phyloP scores from a whole-genome alignment of 768 basidiomycete genomes.

The Coprinellus micaceus region DNA sequence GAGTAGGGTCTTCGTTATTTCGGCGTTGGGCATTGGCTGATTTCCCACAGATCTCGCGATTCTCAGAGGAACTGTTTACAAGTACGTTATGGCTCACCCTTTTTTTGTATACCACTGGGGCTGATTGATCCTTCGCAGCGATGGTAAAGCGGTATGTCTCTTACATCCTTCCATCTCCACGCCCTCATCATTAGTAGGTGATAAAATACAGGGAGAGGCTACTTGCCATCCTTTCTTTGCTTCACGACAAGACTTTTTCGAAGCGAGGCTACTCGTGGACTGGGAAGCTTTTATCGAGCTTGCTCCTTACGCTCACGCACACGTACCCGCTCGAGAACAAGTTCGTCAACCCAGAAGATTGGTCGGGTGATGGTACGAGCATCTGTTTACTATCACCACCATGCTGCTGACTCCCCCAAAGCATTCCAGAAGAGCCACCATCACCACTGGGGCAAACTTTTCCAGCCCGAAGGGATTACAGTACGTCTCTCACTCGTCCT shows the following conservation, averaged over 20 bases:
- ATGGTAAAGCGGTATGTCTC: conserved; percentile 56
- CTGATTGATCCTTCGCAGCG: conserved; percentile 27
- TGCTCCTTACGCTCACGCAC: conserved; percentile 71
- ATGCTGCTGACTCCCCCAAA: neutral
- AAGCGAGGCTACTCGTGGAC: conserved; percentile 83
- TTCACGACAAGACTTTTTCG: conserved; percentile 69
- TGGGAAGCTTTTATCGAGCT: conserved; percentile 70
- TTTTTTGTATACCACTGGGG: conserved; percentile 3
- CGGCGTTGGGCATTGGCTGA: too few relatives aligned
- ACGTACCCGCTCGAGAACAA: conserved; percentile 79
- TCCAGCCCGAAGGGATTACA: conserved; percentile 63
- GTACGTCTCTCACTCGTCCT: conserved; percentile 31
- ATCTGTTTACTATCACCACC: conserved; percentile 6
- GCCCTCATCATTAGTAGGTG: conserved; percentile 37
- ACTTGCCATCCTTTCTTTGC: conserved; percentile 53
- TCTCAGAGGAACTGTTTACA: conserved; percentile 74
- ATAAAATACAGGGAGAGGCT: conserved; percentile 62
- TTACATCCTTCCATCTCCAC: neutral
- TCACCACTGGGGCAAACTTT: conserved; percentile 77
- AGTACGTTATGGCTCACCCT: conserved; percentile 40
- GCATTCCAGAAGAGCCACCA: conserved; percentile 71
- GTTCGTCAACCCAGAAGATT: conserved; percentile 76
- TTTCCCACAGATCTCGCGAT: conserved; percentile 77
- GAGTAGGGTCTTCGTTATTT: conserved; percentile 49
- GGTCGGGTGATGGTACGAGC: conserved; percentile 69